These are phyloP conservation scores for Xylariales sp. DNA, from an alignment of 2,329 filamentous ascomycete genomes.

Conservation along the genomic window DNA sequence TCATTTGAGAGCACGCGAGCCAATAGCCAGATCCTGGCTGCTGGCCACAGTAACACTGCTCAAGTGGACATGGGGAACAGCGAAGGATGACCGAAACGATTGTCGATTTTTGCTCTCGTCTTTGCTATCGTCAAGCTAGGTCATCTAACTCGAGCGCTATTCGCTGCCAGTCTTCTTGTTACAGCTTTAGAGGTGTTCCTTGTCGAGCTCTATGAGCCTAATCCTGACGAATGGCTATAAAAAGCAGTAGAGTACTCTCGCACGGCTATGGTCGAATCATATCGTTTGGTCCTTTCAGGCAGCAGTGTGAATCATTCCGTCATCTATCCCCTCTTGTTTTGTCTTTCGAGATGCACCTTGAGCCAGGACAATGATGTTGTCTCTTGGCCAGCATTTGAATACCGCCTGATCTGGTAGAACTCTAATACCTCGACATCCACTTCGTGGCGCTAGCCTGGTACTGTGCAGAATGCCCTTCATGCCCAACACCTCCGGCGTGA, in stretches of 20 bases:
- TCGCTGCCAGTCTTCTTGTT: conserved; percentile 65
- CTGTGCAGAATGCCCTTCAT: conserved; percentile 43
- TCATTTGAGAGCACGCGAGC: conserved; percentile 43
- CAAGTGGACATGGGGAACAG: conserved; percentile 56
- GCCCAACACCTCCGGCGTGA: conserved; percentile 37
- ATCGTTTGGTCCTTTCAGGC: conserved; percentile 46
- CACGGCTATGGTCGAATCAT: conserved; percentile 52
- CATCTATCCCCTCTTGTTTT: conserved; percentile 40
- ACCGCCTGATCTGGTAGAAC: conserved; percentile 44
- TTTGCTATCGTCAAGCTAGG: conserved; percentile 85
- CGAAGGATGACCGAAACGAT: conserved; percentile 56
- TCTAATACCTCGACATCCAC: conserved; percentile 41
- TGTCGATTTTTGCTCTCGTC: conserved; percentile 55
- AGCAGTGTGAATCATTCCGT: conserved; percentile 45
- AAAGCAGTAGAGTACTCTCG: conserved; percentile 53
- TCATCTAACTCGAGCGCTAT: conserved; percentile 72
- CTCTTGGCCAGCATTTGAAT: conserved; percentile 44
- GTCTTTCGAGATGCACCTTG: conserved; percentile 44
- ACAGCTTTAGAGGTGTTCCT: conserved; percentile 60
- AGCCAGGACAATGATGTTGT: conserved; percentile 42
- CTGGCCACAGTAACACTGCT: conserved; percentile 53
- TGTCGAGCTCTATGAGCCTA: conserved; percentile 57
- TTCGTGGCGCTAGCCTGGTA: conserved; percentile 43
- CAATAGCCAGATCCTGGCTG: conserved; percentile 39
- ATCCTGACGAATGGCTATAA: conserved; percentile 61